phyloP scores from a whole-genome alignment of 495 filamentous ascomycete species.

The Aspergillus ostianus region DNA sequence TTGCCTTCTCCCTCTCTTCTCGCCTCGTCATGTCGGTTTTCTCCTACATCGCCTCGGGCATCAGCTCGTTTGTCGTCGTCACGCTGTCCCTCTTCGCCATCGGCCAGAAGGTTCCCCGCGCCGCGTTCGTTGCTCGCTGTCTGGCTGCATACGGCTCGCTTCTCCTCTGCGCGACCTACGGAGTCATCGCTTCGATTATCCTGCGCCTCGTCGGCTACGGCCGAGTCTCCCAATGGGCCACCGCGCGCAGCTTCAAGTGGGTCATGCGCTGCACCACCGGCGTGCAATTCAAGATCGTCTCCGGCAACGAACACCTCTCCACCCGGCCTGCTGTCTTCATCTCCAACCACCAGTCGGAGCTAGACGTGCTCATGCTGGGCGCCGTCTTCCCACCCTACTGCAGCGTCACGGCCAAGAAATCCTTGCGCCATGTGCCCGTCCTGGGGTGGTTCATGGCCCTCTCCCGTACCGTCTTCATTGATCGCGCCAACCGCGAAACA shows the following conservation, averaged over 20 bases:
- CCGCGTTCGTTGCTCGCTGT: constrained; percentile 68
- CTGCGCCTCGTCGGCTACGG: constrained; percentile 69
- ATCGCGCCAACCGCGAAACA: constrained; percentile 74
- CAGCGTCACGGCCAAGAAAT: constrained; percentile 90
- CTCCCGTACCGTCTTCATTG: constrained; percentile 89
- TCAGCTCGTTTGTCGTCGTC: constrained; percentile 53
- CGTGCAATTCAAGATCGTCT: constrained; percentile 71
- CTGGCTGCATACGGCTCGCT: constrained; percentile 70
- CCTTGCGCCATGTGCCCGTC: constrained; percentile 75
- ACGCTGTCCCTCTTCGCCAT: constrained; percentile 58
- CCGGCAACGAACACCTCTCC: constrained; percentile 63
- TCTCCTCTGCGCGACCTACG: constrained; percentile 65
- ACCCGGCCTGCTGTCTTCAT: constrained; percentile 86
- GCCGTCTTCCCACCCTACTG: constrained; percentile 85
- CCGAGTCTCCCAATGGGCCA: constrained; percentile 82
- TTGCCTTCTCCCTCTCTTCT: background rate
- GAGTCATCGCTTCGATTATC: constrained; percentile 68
- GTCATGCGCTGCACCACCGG: constrained; percentile 73
- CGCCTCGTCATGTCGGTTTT: constrained; percentile 38
- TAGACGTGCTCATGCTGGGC: constrained; percentile 91
- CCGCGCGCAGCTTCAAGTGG: constrained; percentile 77
- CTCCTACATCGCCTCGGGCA: constrained; percentile 49
- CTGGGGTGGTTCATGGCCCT: constrained; percentile 96
- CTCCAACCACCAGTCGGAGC: constrained; percentile 90
- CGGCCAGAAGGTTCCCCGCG: constrained; percentile 51